Conservation (phyloP, 2,329 filamentous ascomycete genomes). For the Onygenales sp. region DNA sequence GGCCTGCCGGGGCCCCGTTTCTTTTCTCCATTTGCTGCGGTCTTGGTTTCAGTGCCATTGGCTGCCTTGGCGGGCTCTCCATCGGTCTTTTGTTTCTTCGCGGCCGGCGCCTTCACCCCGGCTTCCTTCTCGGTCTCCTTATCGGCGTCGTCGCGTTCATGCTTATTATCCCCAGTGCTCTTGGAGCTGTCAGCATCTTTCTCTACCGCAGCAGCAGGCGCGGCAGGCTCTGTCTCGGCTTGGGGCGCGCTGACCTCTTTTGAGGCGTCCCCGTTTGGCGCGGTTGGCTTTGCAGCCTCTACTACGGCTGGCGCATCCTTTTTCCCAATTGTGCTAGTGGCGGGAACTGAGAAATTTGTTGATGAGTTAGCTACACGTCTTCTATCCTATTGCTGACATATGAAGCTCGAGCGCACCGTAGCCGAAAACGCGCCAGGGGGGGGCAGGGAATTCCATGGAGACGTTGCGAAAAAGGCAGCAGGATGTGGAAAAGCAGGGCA, state of each 20-base stretch:
- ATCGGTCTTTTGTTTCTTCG: constrained; percentile 29
- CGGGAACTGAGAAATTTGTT: not conserved
- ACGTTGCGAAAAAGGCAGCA: not conserved
- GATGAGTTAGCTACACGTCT: not conserved
- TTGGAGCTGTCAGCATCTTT: constrained; percentile 1
- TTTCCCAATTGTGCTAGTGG: not conserved
- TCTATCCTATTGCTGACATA: no score
- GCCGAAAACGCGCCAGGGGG: not conserved
- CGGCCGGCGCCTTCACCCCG: constrained; percentile 14
- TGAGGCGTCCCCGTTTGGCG: not conserved
- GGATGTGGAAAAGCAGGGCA: not conserved
- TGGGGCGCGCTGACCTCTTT: constrained; percentile 1
- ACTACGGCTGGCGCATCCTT: not conserved
- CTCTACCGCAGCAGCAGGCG: not conserved
- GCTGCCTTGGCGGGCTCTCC: constrained; percentile 5
- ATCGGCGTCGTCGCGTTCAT: constrained; percentile 1
- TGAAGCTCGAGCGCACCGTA: no score
- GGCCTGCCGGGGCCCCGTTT: constrained; percentile 21
- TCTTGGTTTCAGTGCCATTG: constrained; percentile 11
- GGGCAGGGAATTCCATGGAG: not conserved
- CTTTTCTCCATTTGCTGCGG: constrained; percentile 16
- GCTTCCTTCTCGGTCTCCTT: not conserved
- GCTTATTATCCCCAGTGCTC: not conserved
- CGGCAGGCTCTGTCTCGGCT: not conserved
- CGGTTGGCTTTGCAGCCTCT: not conserved